These are phyloP conservation scores for Cochlearia excelsa DNA, from an alignment of 345 rosid species.

Conservation along the genomic window DNA sequence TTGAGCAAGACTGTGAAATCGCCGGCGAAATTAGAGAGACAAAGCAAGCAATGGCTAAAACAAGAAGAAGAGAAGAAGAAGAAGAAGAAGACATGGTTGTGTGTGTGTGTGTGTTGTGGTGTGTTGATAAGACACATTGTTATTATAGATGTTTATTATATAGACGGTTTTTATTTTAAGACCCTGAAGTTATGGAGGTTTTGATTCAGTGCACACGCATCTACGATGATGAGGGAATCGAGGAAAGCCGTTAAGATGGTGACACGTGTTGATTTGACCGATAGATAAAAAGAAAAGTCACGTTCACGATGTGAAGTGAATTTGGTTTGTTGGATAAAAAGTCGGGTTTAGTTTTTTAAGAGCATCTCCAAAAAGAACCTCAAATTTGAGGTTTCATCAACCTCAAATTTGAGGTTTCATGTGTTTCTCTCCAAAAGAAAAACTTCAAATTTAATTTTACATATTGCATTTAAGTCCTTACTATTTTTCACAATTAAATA, in stretches of 20 bases:
- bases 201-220: constrained; percentile 19
- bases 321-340: background rate
- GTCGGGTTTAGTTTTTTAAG: too few relatives aligned
- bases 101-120: background rate
- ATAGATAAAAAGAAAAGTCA: constrained; percentile 2
- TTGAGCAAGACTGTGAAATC: constrained; percentile 47
- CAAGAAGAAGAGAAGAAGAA: constrained; percentile 6
- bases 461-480: too few relatives aligned
- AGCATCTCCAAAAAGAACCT: too few relatives aligned
- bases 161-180: background rate
- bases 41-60: constrained; percentile 27
- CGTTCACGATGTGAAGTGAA: constrained; percentile 22
- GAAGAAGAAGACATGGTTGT: constrained; percentile 17
- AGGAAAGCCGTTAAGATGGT: constrained; percentile 6
- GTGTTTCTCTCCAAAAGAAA: too few relatives aligned
- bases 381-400: too few relatives aligned
- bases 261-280: constrained; percentile 35
- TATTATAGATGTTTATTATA: constrained; percentile 8
- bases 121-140: constrained; percentile 2
- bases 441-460: too few relatives aligned
- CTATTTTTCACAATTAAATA: too few relatives aligned
- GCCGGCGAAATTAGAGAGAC: constrained; percentile 42
- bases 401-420: too few relatives aligned
- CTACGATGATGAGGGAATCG: constrained; percentile 2
- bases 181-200: constrained; percentile 3